A percentile compares a stretch with the other conserved stretches of the same genome.
Conservation (phyloP, 768 basidiomycete genomes). For the Pleurotus cornucopiae region DNA sequence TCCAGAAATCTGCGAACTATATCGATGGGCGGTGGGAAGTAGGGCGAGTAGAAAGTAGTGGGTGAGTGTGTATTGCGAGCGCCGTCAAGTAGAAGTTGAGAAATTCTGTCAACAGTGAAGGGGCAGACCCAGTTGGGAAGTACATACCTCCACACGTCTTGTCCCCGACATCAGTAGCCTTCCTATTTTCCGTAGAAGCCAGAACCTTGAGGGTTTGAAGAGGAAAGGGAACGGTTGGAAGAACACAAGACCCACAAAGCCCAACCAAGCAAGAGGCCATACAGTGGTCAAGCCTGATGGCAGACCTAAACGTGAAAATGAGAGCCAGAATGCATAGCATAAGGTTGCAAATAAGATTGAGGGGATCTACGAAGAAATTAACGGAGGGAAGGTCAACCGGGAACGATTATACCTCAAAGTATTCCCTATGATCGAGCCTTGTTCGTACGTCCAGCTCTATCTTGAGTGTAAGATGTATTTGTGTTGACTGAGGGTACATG, state of each 20-base stretch:
- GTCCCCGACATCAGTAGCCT: conserved; percentile 67
- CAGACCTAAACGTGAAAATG: conserved; percentile 62
- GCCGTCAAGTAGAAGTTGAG: neutral
- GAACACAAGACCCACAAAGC: conserved; percentile 51
- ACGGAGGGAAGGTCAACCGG: conserved; percentile 13
- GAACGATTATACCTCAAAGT: conserved; percentile 39
- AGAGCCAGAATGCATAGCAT: conserved; percentile 80
- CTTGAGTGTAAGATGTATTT: neutral
- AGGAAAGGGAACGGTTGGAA: conserved; percentile 75
- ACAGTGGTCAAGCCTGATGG: conserved; percentile 55
- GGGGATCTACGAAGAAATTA: conserved; percentile 51
- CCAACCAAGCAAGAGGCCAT: conserved; percentile 85
- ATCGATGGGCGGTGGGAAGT: neutral
- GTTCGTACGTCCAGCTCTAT: conserved; percentile 68
- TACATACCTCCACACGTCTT: conserved; percentile 67
- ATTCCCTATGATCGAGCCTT: conserved; percentile 75
- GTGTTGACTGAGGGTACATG: conserved; percentile 13
- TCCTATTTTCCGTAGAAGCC: conserved; percentile 66
- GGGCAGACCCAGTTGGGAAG: neutral
- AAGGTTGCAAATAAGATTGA: conserved; percentile 73
- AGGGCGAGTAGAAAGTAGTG: neutral
- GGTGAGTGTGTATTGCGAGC: neutral
- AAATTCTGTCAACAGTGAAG: neutral
- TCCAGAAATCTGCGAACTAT: conserved; percentile 86
- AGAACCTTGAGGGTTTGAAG: conserved; percentile 66